phyloP scores from a whole-genome alignment of 2,329 filamentous ascomycete genomes.

The Xylariaceae sp. region DNA sequence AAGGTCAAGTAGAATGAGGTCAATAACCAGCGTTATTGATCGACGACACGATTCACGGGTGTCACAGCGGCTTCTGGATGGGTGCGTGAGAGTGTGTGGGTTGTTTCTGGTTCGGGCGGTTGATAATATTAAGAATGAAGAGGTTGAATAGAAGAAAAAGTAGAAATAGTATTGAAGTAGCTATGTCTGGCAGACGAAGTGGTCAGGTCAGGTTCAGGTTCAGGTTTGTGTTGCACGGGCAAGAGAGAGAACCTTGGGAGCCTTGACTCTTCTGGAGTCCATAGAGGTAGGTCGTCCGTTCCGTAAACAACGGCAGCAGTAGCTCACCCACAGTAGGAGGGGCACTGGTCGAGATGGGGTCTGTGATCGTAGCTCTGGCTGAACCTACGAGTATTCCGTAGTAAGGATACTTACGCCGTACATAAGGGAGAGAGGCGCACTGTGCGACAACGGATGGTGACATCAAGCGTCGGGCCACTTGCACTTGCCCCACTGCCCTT shows the following conservation, averaged over 20 bases:
- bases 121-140: background rate
- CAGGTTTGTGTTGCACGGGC: background rate
- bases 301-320: background rate
- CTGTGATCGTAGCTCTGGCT: too few relatives aligned
- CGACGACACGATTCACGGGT: conserved; percentile 6
- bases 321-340: background rate
- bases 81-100: background rate
- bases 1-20: background rate
- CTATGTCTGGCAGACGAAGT: background rate
- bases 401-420: too few relatives aligned
- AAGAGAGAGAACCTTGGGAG: conserved; percentile 3
- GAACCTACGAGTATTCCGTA: too few relatives aligned
- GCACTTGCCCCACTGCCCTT: background rate
- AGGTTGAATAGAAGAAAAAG: conserved; percentile 5
- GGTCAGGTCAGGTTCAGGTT: background rate
- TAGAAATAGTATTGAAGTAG: too few relatives aligned
- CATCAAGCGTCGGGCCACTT: conserved; percentile 9
- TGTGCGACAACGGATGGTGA: conserved; percentile 14
- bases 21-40: conserved; percentile 2
- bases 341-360: background rate
- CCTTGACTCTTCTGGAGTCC: background rate
- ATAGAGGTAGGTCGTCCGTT: background rate
- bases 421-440: background rate
- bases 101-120: conserved; percentile 1
- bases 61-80: background rate